Conservation (phyloP, 2,329 filamentous ascomycete genomes). For the Sporothrix brasiliensis region DNA sequence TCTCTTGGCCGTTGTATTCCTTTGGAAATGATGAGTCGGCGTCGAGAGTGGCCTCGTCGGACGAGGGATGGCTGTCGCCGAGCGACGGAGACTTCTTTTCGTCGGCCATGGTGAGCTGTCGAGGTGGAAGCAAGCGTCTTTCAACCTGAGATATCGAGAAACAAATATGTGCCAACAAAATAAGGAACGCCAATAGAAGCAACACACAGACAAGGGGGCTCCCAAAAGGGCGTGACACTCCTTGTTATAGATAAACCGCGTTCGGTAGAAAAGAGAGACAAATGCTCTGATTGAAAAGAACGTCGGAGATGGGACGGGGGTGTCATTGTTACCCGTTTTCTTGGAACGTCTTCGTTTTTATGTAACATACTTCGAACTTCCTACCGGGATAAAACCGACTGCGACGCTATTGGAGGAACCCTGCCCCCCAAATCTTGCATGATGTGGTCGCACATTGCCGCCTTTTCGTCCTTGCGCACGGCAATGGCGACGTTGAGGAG, state of each 20-base stretch:
- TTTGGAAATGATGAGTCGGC: not conserved
- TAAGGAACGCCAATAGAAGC: not conserved
- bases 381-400: not conserved
- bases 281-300: not conserved
- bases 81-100: not conserved
- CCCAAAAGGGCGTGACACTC: not conserved
- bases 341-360: not conserved
- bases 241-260: not conserved
- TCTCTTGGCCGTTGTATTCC: not conserved
- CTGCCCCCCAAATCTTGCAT: not conserved
- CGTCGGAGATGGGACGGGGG: not conserved
- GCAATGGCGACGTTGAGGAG: not conserved
- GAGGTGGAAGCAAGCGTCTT: not conserved
- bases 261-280: not conserved
- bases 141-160: not conserved
- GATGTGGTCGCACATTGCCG: constrained; percentile 1
- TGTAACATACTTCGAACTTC: not conserved
- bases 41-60: constrained; percentile 15
- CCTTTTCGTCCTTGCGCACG: constrained; percentile 10
- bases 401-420: not conserved
- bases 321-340: not conserved
- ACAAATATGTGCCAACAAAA: not conserved
- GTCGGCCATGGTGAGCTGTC: not conserved
- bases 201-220: not conserved
- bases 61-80: constrained; percentile 11